Conservation (phyloP, 78 protist genomes). For the Isochrysis galbana region DNA sequence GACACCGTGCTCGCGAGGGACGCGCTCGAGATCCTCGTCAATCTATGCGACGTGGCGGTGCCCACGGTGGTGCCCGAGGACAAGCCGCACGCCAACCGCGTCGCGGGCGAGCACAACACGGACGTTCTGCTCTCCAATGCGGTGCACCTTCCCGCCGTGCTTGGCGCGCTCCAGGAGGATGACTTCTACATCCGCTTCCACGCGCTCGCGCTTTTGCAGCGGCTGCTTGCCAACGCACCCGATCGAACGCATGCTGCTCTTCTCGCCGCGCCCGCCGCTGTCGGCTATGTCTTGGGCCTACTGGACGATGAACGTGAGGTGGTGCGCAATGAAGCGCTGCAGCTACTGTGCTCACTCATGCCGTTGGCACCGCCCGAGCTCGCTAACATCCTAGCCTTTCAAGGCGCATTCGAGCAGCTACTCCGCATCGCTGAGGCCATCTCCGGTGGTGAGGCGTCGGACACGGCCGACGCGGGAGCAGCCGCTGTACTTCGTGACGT, state of each 20-base stretch:
- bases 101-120: background rate
- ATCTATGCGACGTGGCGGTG: background rate
- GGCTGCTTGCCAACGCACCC: background rate
- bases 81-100: background rate
- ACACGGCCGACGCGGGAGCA: background rate
- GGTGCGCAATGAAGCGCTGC: slow-evolving; percentile 1
- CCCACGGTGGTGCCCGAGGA: background rate
- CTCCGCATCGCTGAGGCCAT: background rate
- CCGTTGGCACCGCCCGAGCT: background rate
- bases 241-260: background rate
- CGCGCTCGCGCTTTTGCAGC: background rate
- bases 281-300: background rate
- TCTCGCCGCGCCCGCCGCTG: background rate
- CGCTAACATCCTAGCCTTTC: background rate
- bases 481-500: background rate
- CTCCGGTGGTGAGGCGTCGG: background rate
- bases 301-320: background rate
- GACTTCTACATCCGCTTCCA: background rate
- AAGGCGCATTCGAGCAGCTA: background rate
- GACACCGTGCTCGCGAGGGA: background rate
- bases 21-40: background rate
- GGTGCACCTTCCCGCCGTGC: background rate
- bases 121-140: background rate
- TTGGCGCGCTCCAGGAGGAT: background rate
- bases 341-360: background rate